These are phyloP conservation scores for Carallia brachiata DNA, from an alignment of 345 rosid genomes.

Conservation along the genomic window DNA sequence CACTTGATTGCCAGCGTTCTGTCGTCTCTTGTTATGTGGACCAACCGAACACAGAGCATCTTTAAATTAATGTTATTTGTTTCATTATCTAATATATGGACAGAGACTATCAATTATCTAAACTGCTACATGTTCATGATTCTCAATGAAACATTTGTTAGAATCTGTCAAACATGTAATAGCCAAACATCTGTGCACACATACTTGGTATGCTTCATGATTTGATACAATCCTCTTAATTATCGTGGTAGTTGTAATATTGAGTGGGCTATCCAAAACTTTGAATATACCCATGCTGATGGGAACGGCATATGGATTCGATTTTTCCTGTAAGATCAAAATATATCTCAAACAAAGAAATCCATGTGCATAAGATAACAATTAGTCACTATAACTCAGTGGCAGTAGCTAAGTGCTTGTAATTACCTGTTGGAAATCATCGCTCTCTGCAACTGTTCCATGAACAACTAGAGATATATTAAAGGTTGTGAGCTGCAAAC, in stretches of 20 bases:
- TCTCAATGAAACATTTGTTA: no score
- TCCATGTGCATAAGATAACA: neutral
- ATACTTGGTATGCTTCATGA: slow-evolving; percentile 70
- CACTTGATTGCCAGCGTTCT: neutral
- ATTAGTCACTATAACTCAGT: neutral
- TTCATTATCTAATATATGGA: no score
- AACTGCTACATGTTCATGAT: no score
- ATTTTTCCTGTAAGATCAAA: slow-evolving; percentile 40
- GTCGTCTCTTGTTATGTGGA: no score
- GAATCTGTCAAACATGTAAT: no score
- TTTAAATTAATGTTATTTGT: no score
- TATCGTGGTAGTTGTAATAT: slow-evolving; percentile 69
- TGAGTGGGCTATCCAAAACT: slow-evolving; percentile 65
- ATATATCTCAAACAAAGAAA: neutral
- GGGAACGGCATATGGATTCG: slow-evolving; percentile 68
- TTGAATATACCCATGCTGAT: slow-evolving; percentile 60
- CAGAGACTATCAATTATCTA: no score
- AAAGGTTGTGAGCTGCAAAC: slow-evolving; percentile 62
- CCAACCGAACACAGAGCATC: no score
- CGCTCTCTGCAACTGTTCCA: slow-evolving; percentile 63
- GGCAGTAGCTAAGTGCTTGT: neutral
- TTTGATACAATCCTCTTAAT: slow-evolving; percentile 69
- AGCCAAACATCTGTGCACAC: no score
- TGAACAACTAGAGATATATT: slow-evolving; percentile 66
- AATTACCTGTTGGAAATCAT: slow-evolving; percentile 51